A percentile compares a stretch with the other conserved stretches of the same genome.
Conservation (phyloP, 1,284 basidiomycete genomes). For the Xerocomus nothofagi region DNA sequence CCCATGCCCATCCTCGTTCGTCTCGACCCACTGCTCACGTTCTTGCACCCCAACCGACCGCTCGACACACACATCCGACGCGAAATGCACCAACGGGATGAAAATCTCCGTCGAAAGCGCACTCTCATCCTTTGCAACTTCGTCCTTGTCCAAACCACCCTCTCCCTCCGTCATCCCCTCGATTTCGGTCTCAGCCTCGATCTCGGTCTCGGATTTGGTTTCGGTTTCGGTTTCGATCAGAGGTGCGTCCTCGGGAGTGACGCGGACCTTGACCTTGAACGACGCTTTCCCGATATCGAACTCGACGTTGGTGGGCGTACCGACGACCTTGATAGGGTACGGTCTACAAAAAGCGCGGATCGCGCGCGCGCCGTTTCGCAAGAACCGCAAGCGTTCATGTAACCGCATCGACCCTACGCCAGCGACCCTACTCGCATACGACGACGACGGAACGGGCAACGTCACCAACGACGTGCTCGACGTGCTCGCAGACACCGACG, state of each 20-base stretch:
- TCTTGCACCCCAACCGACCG: conserved; percentile 10
- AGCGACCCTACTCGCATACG: conserved; percentile 11
- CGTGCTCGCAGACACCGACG: conserved; percentile 6
- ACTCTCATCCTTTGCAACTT: conserved; percentile 24
- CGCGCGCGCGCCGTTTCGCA: conserved; percentile 82
- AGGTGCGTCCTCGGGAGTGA: conserved; percentile 55
- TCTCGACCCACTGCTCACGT: conserved; percentile 2
- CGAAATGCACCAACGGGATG: conserved; percentile 88
- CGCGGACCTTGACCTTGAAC: conserved; percentile 67
- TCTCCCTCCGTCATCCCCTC: conserved; percentile 7
- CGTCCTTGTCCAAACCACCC: conserved; percentile 13
- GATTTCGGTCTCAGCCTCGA: too few relatives aligned
- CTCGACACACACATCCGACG: conserved; percentile 44
- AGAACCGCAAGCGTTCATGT: conserved; percentile 60
- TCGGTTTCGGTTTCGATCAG: too few relatives aligned
- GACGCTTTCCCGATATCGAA: conserved; percentile 76
- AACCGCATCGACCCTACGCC: conserved; percentile 20
- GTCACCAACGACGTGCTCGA: conserved; percentile 27
- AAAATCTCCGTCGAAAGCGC: conserved; percentile 78
- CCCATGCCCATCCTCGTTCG: conserved; percentile 2
- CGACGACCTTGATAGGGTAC: conserved; percentile 75
- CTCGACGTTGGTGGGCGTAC: conserved; percentile 60
- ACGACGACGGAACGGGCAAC: conserved; percentile 16
- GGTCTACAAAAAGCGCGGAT: conserved; percentile 82
- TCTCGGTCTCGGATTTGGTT: too few relatives aligned